Conservation (phyloP, 257 asterid species). For the Prunella vulgaris region DNA sequence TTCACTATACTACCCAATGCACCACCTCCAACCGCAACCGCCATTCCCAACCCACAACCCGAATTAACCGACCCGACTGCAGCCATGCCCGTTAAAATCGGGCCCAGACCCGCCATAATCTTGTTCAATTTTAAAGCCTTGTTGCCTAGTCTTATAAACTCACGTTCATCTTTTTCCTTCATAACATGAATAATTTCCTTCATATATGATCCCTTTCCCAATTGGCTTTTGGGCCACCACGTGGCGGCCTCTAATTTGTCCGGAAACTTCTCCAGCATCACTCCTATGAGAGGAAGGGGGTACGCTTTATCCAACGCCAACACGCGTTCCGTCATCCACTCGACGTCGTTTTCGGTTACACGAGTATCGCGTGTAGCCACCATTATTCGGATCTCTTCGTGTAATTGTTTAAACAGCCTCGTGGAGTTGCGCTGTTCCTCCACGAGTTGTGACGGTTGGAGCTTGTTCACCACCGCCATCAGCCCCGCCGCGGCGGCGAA, state of each 20-base stretch:
- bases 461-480: slow-evolving; percentile 23
- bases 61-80: slow-evolving; percentile 17
- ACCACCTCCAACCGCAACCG: slow-evolving; percentile 21
- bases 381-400: slow-evolving; percentile 4
- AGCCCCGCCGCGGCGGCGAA: slow-evolving; percentile 21
- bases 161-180: slow-evolving; percentile 21
- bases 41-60: slow-evolving; percentile 1
- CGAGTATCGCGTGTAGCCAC: not conserved
- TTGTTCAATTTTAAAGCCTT: slow-evolving; percentile 21
- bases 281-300: slow-evolving; percentile 28
- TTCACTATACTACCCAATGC: slow-evolving; percentile 23
- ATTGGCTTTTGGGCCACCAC: slow-evolving; percentile 25
- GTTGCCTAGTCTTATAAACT: slow-evolving; percentile 24
- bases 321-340: slow-evolving; percentile 8
- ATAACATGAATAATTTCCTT: slow-evolving; percentile 15
- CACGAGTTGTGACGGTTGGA: slow-evolving; percentile 33
- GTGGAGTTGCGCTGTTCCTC: slow-evolving; percentile 28
- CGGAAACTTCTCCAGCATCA: slow-evolving; percentile 31
- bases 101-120: slow-evolving; percentile 18
- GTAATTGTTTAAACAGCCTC: slow-evolving; percentile 24
- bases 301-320: slow-evolving; percentile 29
- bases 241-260: slow-evolving; percentile 14
- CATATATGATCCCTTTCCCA: not conserved
- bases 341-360: slow-evolving; percentile 2
- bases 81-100: slow-evolving; percentile 8